Percentiles rank a stretch among this genome's conserved stretches.
Evolutionary conservation across 2,329 filamentous ascomycete genomes (phyloP).

Genomic region (Amesomyces nigricolor): DNA sequence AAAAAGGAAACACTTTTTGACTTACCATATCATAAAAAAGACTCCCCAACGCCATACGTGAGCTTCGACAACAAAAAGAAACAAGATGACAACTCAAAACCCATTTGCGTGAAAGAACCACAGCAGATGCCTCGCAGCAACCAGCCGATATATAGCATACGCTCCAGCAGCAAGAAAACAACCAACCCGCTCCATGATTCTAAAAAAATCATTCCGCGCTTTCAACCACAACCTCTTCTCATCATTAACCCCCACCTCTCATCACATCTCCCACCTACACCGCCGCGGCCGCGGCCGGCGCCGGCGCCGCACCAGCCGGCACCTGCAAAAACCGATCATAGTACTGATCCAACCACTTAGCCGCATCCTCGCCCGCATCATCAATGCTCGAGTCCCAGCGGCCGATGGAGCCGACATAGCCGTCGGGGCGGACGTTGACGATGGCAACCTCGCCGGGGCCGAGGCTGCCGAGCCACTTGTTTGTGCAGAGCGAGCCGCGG

Average conservation of each 20-base stretch:
- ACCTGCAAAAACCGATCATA: constrained; percentile 51
- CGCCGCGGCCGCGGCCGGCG: too few relatives aligned
- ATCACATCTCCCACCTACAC: too few relatives aligned
- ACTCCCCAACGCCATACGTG: too few relatives aligned
- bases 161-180: background rate
- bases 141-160: background rate
- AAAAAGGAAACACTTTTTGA: background rate
- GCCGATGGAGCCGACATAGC: constrained; percentile 63
- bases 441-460: constrained; percentile 54
- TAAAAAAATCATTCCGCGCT: too few relatives aligned
- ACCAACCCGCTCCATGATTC: background rate
- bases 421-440: constrained; percentile 65
- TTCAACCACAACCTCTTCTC: background rate
- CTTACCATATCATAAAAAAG: too few relatives aligned
- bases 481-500: constrained; percentile 49
- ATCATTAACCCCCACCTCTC: too few relatives aligned
- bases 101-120: too few relatives aligned
- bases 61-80: too few relatives aligned
- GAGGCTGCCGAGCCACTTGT: constrained; percentile 64
- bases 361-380: constrained; percentile 46
- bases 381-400: constrained; percentile 48
- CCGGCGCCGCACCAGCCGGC: constrained; percentile 26
- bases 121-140: too few relatives aligned
- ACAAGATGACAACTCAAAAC: background rate
- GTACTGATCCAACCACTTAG: constrained; percentile 50